Percentiles rank a stretch among this genome's conserved stretches.
phyloP scores from a whole-genome alignment of 1,284 basidiomycete genomes.

The Cryptococcus sp. region DNA sequence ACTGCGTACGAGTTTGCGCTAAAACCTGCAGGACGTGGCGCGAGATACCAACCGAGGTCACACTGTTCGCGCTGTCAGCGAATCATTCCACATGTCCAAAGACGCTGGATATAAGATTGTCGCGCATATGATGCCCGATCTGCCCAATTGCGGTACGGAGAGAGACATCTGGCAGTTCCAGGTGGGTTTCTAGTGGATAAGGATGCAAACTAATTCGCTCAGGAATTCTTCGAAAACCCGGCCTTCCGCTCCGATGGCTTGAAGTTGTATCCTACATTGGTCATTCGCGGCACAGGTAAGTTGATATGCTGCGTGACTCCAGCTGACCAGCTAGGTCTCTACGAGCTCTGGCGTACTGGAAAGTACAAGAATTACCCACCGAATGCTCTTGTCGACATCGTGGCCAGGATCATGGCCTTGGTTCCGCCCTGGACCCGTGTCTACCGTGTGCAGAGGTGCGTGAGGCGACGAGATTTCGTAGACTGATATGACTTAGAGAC shows the following conservation, averaged over 20 bases:
- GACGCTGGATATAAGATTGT: slow-evolving; percentile 99
- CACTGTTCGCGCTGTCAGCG: slow-evolving; percentile 95
- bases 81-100: slow-evolving; percentile 97
- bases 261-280: slow-evolving; percentile 97
- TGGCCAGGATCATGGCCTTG: slow-evolving; percentile 91
- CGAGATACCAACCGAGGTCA: slow-evolving; percentile 97
- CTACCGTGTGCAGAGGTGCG: slow-evolving; percentile 90
- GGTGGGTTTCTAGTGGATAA: slow-evolving; percentile 54
- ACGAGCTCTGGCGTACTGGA: slow-evolving; percentile 95
- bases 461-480: slow-evolving; percentile 14
- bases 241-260: slow-evolving; percentile 95
- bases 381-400: slow-evolving; percentile 95
- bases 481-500: slow-evolving; percentile 63
- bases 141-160: slow-evolving; percentile 96
- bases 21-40: slow-evolving; percentile 70
- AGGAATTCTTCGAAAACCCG: slow-evolving; percentile 95
- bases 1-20: neutral
- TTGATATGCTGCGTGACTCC: neutral
- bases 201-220: neutral
- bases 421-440: slow-evolving; percentile 99
- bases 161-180: slow-evolving; percentile 99
- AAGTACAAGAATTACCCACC: slow-evolving; percentile 99
- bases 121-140: slow-evolving; percentile 97
- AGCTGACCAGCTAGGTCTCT: slow-evolving; percentile 63
- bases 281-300: slow-evolving; percentile 83